A percentile compares a stretch with the other conserved stretches of the same genome.
phyloP scores from a whole-genome alignment of 2,329 filamentous ascomycete genomes.

The Intubia oerlemansii region DNA sequence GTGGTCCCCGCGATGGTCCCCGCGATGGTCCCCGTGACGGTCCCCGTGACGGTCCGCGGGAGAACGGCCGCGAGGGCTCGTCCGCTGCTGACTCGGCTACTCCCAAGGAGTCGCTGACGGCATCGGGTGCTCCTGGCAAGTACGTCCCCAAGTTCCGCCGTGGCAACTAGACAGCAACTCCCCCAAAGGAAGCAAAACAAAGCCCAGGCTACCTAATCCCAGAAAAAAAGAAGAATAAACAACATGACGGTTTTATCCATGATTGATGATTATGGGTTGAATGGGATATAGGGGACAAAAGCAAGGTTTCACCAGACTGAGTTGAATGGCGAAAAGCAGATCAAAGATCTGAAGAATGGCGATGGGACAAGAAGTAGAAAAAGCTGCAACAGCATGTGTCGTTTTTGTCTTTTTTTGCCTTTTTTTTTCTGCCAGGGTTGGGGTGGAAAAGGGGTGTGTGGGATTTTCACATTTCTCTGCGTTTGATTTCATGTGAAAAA shows the following conservation, averaged over 20 bases:
- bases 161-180: constrained; percentile 2
- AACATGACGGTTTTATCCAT: background rate
- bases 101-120: constrained; percentile 25
- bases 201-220: too few relatives aligned
- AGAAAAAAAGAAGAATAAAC: background rate
- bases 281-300: background rate
- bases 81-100: constrained; percentile 15
- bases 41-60: too few relatives aligned
- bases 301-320: background rate
- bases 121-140: constrained; percentile 32
- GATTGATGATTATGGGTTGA: background rate
- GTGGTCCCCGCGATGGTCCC: constrained; percentile 14
- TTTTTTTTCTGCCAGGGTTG: background rate
- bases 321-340: too few relatives aligned
- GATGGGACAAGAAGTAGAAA: too few relatives aligned
- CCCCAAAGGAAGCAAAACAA: background rate
- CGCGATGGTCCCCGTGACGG: background rate
- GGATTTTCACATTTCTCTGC: too few relatives aligned
- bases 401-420: constrained; percentile 1
- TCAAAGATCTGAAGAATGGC: too few relatives aligned
- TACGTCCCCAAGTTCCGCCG: constrained; percentile 28
- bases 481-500: too few relatives aligned
- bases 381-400: background rate
- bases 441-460: too few relatives aligned
- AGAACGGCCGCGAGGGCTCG: constrained; percentile 15